Evolutionary conservation across 805 yeast species (phyloP), one percentile per base, ranked within the genome.

Genomic region (baker's yeast (Saccharomyces cerevisiae)): DNA sequence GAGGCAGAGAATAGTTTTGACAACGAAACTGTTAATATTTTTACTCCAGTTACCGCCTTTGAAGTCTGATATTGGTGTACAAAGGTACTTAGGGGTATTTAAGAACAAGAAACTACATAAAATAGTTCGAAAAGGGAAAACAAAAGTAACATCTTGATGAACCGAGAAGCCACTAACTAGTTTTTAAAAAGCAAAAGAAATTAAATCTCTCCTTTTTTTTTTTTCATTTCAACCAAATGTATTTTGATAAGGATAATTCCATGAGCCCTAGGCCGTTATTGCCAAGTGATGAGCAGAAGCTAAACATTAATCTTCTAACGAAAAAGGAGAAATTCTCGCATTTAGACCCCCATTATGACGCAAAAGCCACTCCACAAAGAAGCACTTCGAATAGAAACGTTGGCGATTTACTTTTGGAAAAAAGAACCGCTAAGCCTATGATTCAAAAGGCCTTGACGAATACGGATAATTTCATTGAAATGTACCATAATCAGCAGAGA

Each of bases 401-500:
- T 47, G 52, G 53, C 17, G 60, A 57, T n/a, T 22, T 62, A 22
- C 29, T 51, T 8, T 9, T 54, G 11, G 21, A 51, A 14, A 51
- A 36, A 14, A 29, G 53, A 27, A 36, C 24, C 22, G 11, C 24
- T 17, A 36, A 36, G 6, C 43, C 43, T 13, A 36, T 36, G 22
- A 27, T 59, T 46, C 63, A 61, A 47, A 67, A 62, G 47, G 72
- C 72, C 2, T 51, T 69, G 29, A 69, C 72, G 1, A 66, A 69
- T 51, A 65, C 70, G 3, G 55, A 62, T 53, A 67, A 67, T 53
- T 69, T 69, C 47, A 67, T 69, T 47, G 59, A 64, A 31, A 60
- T 61, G 48, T 59, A 61, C 49, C 54, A 50, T 27, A 31, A 10
- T 10, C 22, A 36, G 8, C 43, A 36, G 8, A 21, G 22, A 36